Base-by-base conservation (phyloP, 805 yeast species). In the Candida ascalaphidarum region DNA sequence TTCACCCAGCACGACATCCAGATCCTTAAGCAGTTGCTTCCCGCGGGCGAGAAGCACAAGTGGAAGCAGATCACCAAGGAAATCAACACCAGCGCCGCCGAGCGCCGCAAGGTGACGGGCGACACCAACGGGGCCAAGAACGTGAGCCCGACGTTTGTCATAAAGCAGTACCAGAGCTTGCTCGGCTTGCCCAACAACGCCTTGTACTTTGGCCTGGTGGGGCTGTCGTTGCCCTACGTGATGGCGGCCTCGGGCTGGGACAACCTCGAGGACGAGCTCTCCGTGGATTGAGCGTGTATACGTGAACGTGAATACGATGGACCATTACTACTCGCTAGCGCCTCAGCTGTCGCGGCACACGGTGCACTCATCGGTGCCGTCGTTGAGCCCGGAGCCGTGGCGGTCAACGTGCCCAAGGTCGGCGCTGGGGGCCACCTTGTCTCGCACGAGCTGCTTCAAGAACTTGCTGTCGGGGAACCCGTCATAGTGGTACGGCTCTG, bases 391-490 rank as follows among this genome's bases (percentile, higher is more conserved):
- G n/a, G n/a, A n/a, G n/a, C n/a, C n/a, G n/a, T n/a, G n/a, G n/a
- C n/a, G n/a, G n/a, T n/a, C n/a, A n/a, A n/a, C n/a, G 52, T 81
- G 94, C 6, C 85, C 86, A 37, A 82, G 52, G 10, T 55, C 45
- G 9, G 60, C 55, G 1, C 52, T 59, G 0, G 85, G 86, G 27
- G 60, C 68, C n/a, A 80, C 52, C 5, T 55, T 43, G 36, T 77
- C 71, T 35, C 92, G 54, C 4, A 85, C 71, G 28, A 68, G 58
- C 34, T 76, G 77, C 52, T 86, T 85, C 37, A 86, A 55, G 11
- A 74, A 68, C 47, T 85, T 86, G 11, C 89, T 74, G 48, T 86
- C 95, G 0, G 96, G 96, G 49, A 85, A 85, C 19, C 95, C 95
- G 20, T 74, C 82, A 28, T 72, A 51, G 23, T 52, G 50, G 40